Percentiles rank a stretch among this genome's conserved stretches.
phyloP scores from a whole-genome alignment of 345 rosid species.

The Noccaea bulbosa region DNA sequence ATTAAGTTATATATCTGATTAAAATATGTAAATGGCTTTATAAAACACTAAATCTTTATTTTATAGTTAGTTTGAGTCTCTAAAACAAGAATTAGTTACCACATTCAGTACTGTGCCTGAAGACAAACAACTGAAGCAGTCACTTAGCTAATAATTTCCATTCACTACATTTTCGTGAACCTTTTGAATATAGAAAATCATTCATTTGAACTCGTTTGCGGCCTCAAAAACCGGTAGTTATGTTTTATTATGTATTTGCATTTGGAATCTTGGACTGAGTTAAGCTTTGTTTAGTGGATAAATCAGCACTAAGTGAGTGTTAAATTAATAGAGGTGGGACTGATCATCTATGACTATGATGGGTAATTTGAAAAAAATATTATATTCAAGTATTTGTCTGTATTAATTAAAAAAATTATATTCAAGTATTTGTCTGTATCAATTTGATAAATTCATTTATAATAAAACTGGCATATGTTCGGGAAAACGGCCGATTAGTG shows the following conservation, averaged over 20 bases:
- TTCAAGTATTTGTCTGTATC: slow-evolving; percentile 40
- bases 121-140: neutral
- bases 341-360: slow-evolving; percentile 38
- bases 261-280: slow-evolving; percentile 24
- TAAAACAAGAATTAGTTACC: neutral
- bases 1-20: no score
- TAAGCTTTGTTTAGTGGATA: slow-evolving; percentile 29
- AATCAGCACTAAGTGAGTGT: slow-evolving; percentile 28
- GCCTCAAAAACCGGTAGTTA: neutral
- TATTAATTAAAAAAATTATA: slow-evolving; percentile 4
- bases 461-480: slow-evolving; percentile 11
- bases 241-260: neutral
- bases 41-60: neutral
- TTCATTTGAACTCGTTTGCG: slow-evolving; percentile 1
- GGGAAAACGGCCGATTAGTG: no score
- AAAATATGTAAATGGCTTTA: neutral
- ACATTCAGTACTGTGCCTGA: neutral
- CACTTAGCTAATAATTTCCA: neutral
- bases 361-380: neutral
- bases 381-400: slow-evolving; percentile 36
- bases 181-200: neutral
- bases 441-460: neutral
- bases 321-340: slow-evolving; percentile 12
- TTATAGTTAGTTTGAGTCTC: neutral
- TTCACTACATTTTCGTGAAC: neutral